Evolutionary conservation across 129 eudicot species (phyloP).

Genomic region (Centaurea solstitialis): DNA sequence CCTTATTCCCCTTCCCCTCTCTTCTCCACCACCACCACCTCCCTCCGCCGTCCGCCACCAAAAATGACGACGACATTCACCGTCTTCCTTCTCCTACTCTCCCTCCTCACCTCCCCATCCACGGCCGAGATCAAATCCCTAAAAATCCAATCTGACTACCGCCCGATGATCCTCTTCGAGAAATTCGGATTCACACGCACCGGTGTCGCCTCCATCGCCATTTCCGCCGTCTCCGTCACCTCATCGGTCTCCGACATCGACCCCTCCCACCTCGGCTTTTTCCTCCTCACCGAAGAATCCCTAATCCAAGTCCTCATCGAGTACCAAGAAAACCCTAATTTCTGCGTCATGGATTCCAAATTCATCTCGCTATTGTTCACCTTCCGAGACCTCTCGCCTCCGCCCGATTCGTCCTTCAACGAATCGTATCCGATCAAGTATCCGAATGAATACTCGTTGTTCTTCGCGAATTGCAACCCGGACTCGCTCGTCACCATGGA

Average conservation of each 20-base stretch:
- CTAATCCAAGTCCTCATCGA: conserved; percentile 25
- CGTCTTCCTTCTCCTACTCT: conserved; percentile 18
- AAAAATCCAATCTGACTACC: conserved; percentile 40
- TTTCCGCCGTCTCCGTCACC: conserved; percentile 45
- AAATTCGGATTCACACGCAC: conserved; percentile 52
- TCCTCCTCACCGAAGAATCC: conserved; percentile 36
- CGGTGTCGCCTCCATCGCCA: conserved; percentile 39
- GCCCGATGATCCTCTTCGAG: conserved; percentile 51
- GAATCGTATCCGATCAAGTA: conserved; percentile 23
- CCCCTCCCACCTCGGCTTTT: conserved; percentile 50
- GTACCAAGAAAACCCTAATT: conserved; percentile 26
- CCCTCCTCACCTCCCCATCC: conserved; percentile 23
- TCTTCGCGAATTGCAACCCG: conserved; percentile 34
- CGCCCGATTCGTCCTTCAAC: conserved; percentile 34
- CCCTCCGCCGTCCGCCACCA: conserved; percentile 9
- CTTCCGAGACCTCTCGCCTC: conserved; percentile 39
- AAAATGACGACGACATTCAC: neutral
- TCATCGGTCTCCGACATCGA: conserved; percentile 21
- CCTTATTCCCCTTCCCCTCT: neutral
- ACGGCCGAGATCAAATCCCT: conserved; percentile 41
- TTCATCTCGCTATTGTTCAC: conserved; percentile 36
- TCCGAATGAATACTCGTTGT: conserved; percentile 33
- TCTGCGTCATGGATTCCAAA: conserved; percentile 46
- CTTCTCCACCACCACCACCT: neutral
- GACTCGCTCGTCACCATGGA: conserved; percentile 32